Evolutionary conservation across 1,284 basidiomycete genomes (phyloP).

Genomic region (Clitocybe nebularis): DNA sequence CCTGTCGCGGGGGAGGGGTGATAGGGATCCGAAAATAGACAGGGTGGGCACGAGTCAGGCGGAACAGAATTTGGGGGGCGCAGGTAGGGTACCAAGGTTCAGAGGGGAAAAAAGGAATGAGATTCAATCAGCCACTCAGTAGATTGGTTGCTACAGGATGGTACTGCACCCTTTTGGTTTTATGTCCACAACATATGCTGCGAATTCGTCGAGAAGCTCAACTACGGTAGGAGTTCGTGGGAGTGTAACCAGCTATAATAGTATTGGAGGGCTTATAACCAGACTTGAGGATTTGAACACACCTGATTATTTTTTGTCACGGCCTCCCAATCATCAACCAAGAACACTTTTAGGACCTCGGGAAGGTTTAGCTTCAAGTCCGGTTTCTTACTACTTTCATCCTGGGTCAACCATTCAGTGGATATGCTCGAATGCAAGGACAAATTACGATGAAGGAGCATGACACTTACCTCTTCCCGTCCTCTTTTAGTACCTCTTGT

Average conservation of each 20-base stretch:
- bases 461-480: slow-evolving; percentile 57
- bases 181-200: slow-evolving; percentile 56
- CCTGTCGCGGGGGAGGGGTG: no score
- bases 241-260: slow-evolving; percentile 72
- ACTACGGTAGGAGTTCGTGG: slow-evolving; percentile 82
- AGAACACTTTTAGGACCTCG: slow-evolving; percentile 81
- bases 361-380: slow-evolving; percentile 92
- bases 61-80: not conserved
- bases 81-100: not conserved
- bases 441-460: slow-evolving; percentile 4
- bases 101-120: not conserved
- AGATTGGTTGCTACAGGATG: no score
- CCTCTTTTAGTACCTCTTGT: slow-evolving; percentile 57
- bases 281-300: slow-evolving; percentile 13
- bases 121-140: slow-evolving; percentile 20
- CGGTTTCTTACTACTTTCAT: slow-evolving; percentile 68
- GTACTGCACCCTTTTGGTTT: slow-evolving; percentile 52
- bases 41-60: not conserved
- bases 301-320: slow-evolving; percentile 94
- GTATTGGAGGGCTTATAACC: not conserved
- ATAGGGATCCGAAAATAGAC: not conserved
- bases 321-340: slow-evolving; percentile 98
- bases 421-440: no score
- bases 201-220: slow-evolving; percentile 79
- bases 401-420: no score